phyloP scores from a whole-genome alignment of 306 rosid genomes.

The Dryas drummondii region DNA sequence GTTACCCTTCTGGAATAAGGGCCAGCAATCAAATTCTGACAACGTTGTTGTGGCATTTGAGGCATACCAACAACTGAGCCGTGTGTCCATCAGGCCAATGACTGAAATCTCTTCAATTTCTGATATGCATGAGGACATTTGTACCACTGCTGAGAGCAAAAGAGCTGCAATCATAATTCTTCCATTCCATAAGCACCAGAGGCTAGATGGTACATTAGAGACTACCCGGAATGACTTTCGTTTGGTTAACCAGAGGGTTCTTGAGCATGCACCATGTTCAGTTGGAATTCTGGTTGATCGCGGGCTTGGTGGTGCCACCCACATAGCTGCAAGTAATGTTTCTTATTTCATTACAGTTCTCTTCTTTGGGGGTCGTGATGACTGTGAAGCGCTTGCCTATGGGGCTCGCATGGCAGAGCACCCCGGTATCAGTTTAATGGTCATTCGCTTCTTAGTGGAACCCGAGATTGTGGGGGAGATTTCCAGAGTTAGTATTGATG shows the following conservation, averaged over 20 bases:
- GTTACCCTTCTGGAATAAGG: conserved; percentile 69
- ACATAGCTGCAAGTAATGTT: conserved; percentile 68
- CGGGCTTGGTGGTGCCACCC: conserved; percentile 77
- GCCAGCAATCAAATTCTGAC: conserved; percentile 36
- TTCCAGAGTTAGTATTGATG: conserved; percentile 33
- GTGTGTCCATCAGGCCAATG: conserved; percentile 71
- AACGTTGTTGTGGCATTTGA: conserved; percentile 65
- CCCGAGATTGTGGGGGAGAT: conserved; percentile 37
- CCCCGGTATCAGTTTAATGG: conserved; percentile 69
- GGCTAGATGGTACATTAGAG: conserved; percentile 64
- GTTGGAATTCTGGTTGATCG: conserved; percentile 84
- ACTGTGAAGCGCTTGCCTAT: conserved; percentile 76
- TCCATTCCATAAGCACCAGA: conserved; percentile 87
- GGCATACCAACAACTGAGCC: conserved; percentile 67
- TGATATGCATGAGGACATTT: conserved; percentile 75
- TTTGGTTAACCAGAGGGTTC: conserved; percentile 61
- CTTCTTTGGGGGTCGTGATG: conserved; percentile 91
- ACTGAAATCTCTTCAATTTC: conserved; percentile 69
- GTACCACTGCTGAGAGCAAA: conserved; percentile 65
- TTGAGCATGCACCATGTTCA: conserved; percentile 74
- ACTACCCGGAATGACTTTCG: conserved; percentile 53
- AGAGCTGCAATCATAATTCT: conserved; percentile 65
- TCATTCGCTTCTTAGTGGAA: conserved; percentile 48
- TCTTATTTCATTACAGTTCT: conserved; percentile 52
- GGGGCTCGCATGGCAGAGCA: conserved; percentile 79